These are phyloP conservation scores for Fusarium drepaniforme DNA, from an alignment of 2,329 filamentous ascomycete genomes.

Conservation along the genomic window DNA sequence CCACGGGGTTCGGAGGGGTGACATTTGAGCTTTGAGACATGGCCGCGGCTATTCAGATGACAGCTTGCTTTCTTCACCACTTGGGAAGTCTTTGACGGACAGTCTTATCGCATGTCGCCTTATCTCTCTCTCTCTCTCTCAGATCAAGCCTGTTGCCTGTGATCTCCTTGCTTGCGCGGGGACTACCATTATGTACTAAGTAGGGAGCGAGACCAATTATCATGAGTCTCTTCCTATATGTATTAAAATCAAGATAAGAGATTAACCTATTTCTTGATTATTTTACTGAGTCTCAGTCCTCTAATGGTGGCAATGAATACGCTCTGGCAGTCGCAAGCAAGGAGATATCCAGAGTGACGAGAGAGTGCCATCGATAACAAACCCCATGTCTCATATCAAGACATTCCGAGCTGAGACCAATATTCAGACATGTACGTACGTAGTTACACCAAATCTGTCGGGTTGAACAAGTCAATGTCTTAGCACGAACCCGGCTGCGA, in stretches of 20 bases:
- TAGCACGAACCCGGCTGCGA: neutral
- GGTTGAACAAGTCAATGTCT: neutral
- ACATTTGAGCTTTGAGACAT: neutral
- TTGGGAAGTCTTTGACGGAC: neutral
- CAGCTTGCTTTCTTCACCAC: neutral
- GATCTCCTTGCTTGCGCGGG: no score
- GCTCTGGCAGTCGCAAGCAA: no score
- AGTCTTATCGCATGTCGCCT: neutral
- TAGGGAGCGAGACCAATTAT: no score
- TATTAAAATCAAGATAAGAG: no score
- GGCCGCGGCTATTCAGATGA: neutral
- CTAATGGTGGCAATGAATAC: no score
- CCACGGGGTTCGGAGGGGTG: slow-evolving; percentile 13
- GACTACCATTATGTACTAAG: no score
- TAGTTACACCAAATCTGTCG: neutral
- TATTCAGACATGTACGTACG: neutral
- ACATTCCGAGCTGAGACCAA: neutral
- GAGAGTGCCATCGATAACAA: neutral
- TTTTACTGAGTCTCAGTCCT: no score
- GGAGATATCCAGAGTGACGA: neutral
- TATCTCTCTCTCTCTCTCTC: neutral
- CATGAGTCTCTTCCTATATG: no score
- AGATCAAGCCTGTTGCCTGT: neutral
- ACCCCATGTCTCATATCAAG: neutral
- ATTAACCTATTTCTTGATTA: no score